phyloP scores from a whole-genome alignment of 2,329 filamentous ascomycete species.

The Emergomyces africanus region DNA sequence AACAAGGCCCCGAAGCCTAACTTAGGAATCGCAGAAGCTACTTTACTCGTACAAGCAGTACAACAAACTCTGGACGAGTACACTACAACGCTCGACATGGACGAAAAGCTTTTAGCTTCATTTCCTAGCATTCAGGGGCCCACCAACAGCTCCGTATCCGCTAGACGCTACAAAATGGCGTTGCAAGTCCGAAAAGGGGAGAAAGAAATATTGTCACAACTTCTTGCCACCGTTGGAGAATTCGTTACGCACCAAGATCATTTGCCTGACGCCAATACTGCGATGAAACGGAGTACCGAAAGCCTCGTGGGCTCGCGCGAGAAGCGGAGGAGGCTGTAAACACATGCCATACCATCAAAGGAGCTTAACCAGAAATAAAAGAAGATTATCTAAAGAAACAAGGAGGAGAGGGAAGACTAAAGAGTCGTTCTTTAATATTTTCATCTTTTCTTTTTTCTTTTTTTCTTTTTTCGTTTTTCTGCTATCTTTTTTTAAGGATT shows the following conservation, averaged over 20 bases:
- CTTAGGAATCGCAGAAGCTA: constrained; percentile 17
- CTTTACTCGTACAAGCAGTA: constrained; percentile 23
- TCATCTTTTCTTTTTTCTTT: not conserved
- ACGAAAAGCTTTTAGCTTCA: constrained; percentile 30
- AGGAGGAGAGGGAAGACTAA: not conserved
- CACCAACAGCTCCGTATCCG: constrained; percentile 21
- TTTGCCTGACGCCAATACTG: constrained; percentile 6
- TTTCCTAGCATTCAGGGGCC: constrained; percentile 20
- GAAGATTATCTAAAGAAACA: not conserved
- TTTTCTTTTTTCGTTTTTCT: constrained; percentile 9
- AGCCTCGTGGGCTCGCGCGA: constrained; percentile 14
- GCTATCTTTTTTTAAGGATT: too few relatives aligned
- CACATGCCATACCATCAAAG: not conserved
- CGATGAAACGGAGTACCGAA: constrained; percentile 20
- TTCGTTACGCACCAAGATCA: constrained; percentile 18
- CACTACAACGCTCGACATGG: constrained; percentile 39
- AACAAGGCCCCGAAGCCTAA: constrained; percentile 25
- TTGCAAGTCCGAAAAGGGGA: constrained; percentile 57
- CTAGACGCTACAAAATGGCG: constrained; percentile 43
- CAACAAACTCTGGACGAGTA: constrained; percentile 35
- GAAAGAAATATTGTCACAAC: constrained; percentile 51
- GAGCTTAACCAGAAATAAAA: not conserved
- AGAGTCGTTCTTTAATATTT: constrained; percentile 6
- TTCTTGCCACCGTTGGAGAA: constrained; percentile 30
- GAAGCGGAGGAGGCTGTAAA: constrained; percentile 11